phyloP scores from a whole-genome alignment of 2,329 filamentous ascomycete species.

The Emericellopsis cladophorae region DNA sequence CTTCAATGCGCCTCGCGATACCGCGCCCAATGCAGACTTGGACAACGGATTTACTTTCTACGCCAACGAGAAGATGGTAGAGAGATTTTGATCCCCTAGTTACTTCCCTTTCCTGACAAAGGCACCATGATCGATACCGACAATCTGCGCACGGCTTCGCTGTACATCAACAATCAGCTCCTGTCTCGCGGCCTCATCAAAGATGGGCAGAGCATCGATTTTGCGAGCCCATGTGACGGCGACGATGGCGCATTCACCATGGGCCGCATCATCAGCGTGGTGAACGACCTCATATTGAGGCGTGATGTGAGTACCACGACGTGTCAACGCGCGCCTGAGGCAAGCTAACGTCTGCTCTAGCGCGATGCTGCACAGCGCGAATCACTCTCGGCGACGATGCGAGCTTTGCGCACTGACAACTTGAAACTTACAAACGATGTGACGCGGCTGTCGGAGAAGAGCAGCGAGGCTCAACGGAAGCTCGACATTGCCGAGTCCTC shows the following conservation, averaged over 20 bases:
- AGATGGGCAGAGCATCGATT: constrained; percentile 68
- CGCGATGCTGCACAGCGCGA: constrained; percentile 85
- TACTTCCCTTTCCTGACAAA: background rate
- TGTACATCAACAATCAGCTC: constrained; percentile 63
- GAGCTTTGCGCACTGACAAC: constrained; percentile 61
- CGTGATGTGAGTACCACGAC: constrained; percentile 53
- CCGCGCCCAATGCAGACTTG: too few relatives aligned
- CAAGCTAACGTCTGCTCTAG: constrained; percentile 26
- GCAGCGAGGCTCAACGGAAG: constrained; percentile 40
- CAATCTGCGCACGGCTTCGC: constrained; percentile 53
- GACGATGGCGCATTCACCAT: constrained; percentile 50
- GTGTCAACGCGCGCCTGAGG: background rate
- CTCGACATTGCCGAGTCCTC: constrained; percentile 52
- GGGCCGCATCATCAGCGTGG: constrained; percentile 78
- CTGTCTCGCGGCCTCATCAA: constrained; percentile 52
- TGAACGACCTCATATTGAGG: constrained; percentile 85
- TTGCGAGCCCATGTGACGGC: constrained; percentile 57
- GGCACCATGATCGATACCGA: constrained; percentile 41
- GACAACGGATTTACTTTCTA: background rate
- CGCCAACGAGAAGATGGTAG: background rate
- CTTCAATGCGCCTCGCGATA: too few relatives aligned
- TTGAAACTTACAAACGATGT: constrained; percentile 61
- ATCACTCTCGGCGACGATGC: constrained; percentile 65
- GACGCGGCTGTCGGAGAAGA: constrained; percentile 40
- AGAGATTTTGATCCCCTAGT: background rate